Base-by-base conservation (phyloP, 73 alveolate genomes). In the Uronychia setigera region DNA sequence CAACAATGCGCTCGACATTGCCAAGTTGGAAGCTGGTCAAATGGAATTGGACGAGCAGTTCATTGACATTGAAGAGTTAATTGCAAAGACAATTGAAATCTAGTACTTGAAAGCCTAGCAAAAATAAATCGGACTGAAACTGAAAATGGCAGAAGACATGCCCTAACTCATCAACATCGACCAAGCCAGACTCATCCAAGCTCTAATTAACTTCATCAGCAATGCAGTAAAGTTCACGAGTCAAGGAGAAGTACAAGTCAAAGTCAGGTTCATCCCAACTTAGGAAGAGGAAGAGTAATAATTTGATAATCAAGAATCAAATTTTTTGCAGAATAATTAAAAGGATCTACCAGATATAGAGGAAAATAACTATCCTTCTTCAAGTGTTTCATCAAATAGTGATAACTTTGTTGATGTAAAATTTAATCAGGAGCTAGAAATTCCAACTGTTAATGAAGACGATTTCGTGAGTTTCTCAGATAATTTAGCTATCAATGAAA, bases 1-100 rank as follows among this genome's bases (percentile, higher is more conserved):
- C 1, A 85, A 85, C 35, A 85, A 85, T 58, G 91, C 91, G 11
- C 33, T 85, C 29, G 91, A 85, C 77, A 84, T 83, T 1, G 91
- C 91, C 34, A 85, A 85, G 59, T n/a, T 85, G 30, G 91, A 85
- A 31, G 91, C 91, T 11, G 77, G 77, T 33, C 76, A 78, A 35
- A 57, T 85, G 27, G 91, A 85, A 59, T 34, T 85, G 31, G 91
- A 85, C 75, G 29, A 67, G 9, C 86, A 78, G 29, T 32, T 32
- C 30, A 77, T 14, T 29, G 81, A 78, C 77, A 78, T 85, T 11
- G 86, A 34, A 13, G 81, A 85, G 35, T 29, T 79, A 26, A 29
- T 85, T 57, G 77, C 91, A 14, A 85, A 85, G 32, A 13, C 91
- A 28, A 81, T 79, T n/a, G 77, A 84, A 32, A 27, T 85, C 32